A percentile compares a stretch with the other conserved stretches of the same genome.
phyloP scores from a whole-genome alignment of 2,329 filamentous ascomycete genomes.

The Aspergillus tubingensis region DNA sequence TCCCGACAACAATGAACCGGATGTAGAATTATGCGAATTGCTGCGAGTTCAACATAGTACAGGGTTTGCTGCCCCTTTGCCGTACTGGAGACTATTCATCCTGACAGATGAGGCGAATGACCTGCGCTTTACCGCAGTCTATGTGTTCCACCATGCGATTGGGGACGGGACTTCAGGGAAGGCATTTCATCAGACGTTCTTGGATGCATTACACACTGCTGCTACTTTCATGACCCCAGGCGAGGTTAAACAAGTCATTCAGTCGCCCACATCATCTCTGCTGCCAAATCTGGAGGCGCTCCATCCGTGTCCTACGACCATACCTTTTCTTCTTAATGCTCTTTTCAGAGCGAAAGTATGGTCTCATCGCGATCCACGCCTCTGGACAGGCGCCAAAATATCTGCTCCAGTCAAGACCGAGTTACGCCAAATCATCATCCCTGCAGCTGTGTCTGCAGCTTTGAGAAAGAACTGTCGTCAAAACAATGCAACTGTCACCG shows the following conservation, averaged over 20 bases:
- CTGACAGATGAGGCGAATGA: slow-evolving; percentile 29
- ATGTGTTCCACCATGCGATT: slow-evolving; percentile 53
- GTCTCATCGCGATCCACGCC: slow-evolving; percentile 28
- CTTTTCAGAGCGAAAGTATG: slow-evolving; percentile 38
- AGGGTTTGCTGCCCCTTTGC: slow-evolving; percentile 37
- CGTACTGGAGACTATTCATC: slow-evolving; percentile 50
- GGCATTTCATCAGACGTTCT: slow-evolving; percentile 49
- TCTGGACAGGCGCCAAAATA: slow-evolving; percentile 41
- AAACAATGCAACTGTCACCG: slow-evolving; percentile 46
- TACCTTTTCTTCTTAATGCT: slow-evolving; percentile 36
- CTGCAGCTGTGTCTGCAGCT: slow-evolving; percentile 28
- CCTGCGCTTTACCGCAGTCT: slow-evolving; percentile 45
- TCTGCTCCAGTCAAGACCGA: slow-evolving; percentile 26
- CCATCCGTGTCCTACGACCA: slow-evolving; percentile 43
- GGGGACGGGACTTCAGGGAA: slow-evolving; percentile 50
- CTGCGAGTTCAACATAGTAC: slow-evolving; percentile 46
- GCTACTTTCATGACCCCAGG: slow-evolving; percentile 10
- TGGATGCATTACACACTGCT: slow-evolving; percentile 34
- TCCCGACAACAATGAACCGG: slow-evolving; percentile 27
- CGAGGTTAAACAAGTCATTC: slow-evolving; percentile 24
- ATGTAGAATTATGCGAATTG: slow-evolving; percentile 45
- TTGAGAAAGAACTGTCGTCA: slow-evolving; percentile 38
- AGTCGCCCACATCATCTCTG: slow-evolving; percentile 32
- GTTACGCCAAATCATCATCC: slow-evolving; percentile 36
- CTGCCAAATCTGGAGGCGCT: slow-evolving; percentile 45